phyloP scores from a whole-genome alignment of 208 protist species.

The Leishmania amazonensis region DNA sequence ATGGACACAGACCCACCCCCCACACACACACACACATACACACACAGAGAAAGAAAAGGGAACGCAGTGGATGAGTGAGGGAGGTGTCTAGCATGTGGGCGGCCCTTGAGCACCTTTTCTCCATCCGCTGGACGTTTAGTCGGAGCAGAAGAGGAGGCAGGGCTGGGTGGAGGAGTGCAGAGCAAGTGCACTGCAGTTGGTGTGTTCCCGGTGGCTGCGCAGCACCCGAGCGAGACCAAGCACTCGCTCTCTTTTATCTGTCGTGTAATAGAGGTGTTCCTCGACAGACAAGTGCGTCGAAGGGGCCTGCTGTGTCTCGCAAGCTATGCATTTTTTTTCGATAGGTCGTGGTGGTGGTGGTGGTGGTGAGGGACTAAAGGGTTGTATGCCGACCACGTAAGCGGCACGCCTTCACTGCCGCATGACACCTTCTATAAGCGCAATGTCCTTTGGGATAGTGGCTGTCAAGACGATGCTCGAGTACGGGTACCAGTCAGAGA shows the following conservation, averaged over 20 bases:
- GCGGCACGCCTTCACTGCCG: neutral
- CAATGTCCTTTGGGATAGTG: constrained; percentile 51
- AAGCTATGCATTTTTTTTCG: neutral
- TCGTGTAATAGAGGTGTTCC: neutral
- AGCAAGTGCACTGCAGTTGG: neutral
- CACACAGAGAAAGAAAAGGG: neutral
- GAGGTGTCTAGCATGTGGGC: neutral
- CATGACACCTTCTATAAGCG: constrained; percentile 26
- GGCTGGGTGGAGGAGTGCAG: neutral
- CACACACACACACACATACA: neutral
- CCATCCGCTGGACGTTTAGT: neutral
- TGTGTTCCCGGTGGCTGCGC: neutral
- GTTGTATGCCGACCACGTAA: too few species aligned
- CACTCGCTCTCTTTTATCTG: neutral
- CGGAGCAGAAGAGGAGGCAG: neutral
- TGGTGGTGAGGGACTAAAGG: neutral
- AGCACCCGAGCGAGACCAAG: neutral
- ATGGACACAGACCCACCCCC: neutral
- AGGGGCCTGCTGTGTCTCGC: neutral
- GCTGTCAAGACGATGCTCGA: constrained; percentile 52
- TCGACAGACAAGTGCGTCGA: neutral
- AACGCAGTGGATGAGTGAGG: neutral
- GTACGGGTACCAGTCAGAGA: constrained; percentile 48
- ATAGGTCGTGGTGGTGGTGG: neutral
- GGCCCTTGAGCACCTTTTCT: neutral